Evolutionary conservation across 257 asterid genomes (phyloP).

Genomic region (Linderniella brevidens): DNA sequence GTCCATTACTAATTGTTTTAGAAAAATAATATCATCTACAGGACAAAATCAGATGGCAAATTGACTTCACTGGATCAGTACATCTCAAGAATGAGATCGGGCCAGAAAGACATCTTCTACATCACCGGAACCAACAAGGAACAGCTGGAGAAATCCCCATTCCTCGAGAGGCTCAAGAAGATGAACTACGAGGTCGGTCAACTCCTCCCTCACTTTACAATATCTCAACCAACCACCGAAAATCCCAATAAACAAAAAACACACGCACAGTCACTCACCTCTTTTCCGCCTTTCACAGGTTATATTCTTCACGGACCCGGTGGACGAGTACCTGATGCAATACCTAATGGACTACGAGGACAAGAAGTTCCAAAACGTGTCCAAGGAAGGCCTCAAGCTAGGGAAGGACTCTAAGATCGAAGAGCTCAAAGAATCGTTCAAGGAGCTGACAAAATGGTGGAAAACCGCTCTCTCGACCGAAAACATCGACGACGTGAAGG

Average conservation of each 20-base stretch:
- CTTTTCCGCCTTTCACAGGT: constrained; percentile 34
- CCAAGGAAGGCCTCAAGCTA: constrained; percentile 80
- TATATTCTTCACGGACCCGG: constrained; percentile 79
- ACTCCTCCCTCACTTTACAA: not conserved
- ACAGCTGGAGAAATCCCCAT: constrained; percentile 89
- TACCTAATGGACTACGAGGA: constrained; percentile 89
- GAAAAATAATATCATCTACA: constrained; percentile 13
- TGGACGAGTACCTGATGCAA: constrained; percentile 88
- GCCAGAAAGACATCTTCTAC: constrained; percentile 92
- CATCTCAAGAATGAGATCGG: constrained; percentile 85
- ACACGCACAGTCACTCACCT: not conserved
- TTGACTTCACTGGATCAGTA: constrained; percentile 81
- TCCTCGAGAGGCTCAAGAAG: constrained; percentile 84
- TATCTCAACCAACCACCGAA: not conserved
- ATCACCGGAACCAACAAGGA: constrained; percentile 92
- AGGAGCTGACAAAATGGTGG: constrained; percentile 90
- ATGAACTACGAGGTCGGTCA: constrained; percentile 64
- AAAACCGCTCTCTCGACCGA: constrained; percentile 64
- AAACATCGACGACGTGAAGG: constrained; percentile 72
- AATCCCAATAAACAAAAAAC: not conserved
- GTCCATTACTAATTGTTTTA: not conserved
- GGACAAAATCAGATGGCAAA: constrained; percentile 85
- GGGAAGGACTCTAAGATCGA: constrained; percentile 71
- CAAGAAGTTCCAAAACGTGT: constrained; percentile 80
- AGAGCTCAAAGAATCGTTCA: constrained; percentile 74